phyloP scores from a whole-genome alignment of 345 rosid genomes.

The Populus simonii region DNA sequence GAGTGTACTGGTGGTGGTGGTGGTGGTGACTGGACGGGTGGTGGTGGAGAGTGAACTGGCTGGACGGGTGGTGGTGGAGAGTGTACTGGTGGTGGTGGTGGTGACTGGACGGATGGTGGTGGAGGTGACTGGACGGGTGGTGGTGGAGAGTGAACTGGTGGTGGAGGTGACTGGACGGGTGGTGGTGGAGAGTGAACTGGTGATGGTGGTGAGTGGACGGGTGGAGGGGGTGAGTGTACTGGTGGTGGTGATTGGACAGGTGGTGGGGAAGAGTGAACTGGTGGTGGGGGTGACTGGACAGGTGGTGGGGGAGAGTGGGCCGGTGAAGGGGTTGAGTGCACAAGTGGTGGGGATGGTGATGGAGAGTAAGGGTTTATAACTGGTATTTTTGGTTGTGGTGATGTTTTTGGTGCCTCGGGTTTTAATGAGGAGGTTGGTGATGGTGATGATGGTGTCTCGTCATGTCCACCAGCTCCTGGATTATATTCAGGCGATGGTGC shows the following conservation, averaged over 20 bases:
- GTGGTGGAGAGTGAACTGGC: neutral
- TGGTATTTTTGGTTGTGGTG: neutral
- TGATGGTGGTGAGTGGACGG: constrained; percentile 4
- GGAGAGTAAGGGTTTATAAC: neutral
- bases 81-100: constrained; percentile 14
- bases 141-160: constrained; percentile 16
- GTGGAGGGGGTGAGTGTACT: constrained; percentile 14
- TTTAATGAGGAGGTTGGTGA: neutral
- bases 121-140: constrained; percentile 20
- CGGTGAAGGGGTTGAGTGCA: neutral
- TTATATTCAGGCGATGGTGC: neutral
- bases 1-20: constrained; percentile 25
- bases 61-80: constrained; percentile 28
- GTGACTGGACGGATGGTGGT: constrained; percentile 9
- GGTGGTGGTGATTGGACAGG: constrained; percentile 4
- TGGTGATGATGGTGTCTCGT: neutral
- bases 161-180: constrained; percentile 5
- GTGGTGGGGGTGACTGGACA: constrained; percentile 18
- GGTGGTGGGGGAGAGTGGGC: constrained; percentile 1
- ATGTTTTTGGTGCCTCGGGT: neutral
- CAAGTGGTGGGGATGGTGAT: neutral
- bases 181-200: constrained; percentile 23
- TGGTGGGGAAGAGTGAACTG: constrained; percentile 20
- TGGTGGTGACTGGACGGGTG: constrained; percentile 7
- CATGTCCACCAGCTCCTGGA: neutral